A percentile compares a stretch with the other conserved stretches of the same genome.
Evolutionary conservation across 805 yeast genomes (phyloP).

Genomic region (Suhomyces xylopsoci): DNA sequence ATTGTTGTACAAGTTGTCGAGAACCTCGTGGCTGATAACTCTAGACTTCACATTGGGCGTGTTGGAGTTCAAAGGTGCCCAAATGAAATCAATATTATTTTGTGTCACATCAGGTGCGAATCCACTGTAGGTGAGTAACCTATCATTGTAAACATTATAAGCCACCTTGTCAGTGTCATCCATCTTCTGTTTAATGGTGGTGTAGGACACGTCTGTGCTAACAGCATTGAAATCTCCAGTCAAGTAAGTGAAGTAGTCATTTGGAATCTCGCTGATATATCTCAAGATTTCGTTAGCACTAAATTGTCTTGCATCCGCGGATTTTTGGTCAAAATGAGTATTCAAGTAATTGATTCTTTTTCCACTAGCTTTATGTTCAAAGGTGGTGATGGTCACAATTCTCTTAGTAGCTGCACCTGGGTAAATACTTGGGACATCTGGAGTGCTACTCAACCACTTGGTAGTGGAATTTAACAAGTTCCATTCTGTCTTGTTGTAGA

Average conservation of each 20-base stretch:
- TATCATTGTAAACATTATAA: conserved; percentile 17
- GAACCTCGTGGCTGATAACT: conserved; percentile 25
- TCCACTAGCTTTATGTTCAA: conserved; percentile 16
- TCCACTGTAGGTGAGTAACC: conserved; percentile 40
- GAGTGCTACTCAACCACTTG: conserved; percentile 55
- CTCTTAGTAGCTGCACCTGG: conserved; percentile 47
- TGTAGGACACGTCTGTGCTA: conserved; percentile 11
- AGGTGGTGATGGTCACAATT: conserved; percentile 36
- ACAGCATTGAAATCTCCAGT: conserved; percentile 56
- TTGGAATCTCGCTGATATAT: conserved; percentile 18
- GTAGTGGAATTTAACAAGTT: conserved; percentile 39
- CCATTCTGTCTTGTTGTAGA: conserved; percentile 38
- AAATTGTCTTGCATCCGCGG: conserved; percentile 43
- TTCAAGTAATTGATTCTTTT: conserved; percentile 33
- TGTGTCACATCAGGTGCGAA: conserved; percentile 23
- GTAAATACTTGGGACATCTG: conserved; percentile 49
- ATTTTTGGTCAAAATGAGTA: conserved; percentile 51
- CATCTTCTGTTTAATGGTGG: conserved; percentile 38
- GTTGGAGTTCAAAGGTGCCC: conserved; percentile 27
- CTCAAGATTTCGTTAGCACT: conserved; percentile 39
- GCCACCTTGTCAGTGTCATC: conserved; percentile 21
- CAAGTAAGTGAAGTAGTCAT: conserved; percentile 36
- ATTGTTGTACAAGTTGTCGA: conserved; percentile 35
- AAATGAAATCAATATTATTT: conserved; percentile 39
- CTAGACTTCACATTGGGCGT: conserved; percentile 12